These are phyloP conservation scores for Synchytrium microbalum DNA, from an alignment of 371 early-diverging fungal species.

Conservation along the genomic window DNA sequence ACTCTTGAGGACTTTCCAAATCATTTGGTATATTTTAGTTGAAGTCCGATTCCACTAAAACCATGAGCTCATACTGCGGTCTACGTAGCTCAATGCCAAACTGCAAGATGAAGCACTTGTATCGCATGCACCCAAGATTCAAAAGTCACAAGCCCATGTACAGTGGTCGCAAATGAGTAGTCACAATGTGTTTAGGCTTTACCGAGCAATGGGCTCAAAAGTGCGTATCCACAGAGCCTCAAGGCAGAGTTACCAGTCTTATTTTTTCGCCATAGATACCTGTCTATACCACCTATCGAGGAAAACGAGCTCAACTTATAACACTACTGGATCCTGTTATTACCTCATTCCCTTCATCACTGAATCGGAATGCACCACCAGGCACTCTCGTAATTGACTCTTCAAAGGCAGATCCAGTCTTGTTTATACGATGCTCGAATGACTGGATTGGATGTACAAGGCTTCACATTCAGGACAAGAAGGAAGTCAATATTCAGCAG, in stretches of 20 bases:
- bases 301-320: conserved; percentile 25
- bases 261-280: conserved; percentile 20
- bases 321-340: conserved; percentile 14
- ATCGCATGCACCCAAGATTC: conserved; percentile 69
- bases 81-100: conserved; percentile 25
- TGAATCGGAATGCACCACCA: conserved; percentile 7
- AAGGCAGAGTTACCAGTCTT: conserved; percentile 8
- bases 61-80: too few species aligned
- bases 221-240: conserved; percentile 33
- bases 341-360: not conserved
- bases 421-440: conserved; percentile 31
- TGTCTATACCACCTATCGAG: conserved; percentile 22
- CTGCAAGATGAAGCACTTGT: conserved; percentile 56
- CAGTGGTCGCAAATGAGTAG: conserved; percentile 56
- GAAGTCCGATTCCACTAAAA: too few species aligned
- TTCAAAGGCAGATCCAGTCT: not conserved
- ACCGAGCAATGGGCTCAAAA: conserved; percentile 70
- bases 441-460: conserved; percentile 34
- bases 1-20: conserved; percentile 53
- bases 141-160: conserved; percentile 48
- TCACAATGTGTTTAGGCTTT: conserved; percentile 50
- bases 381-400: conserved; percentile 15
- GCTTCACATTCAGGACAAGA: conserved; percentile 52
- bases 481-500: conserved; percentile 46
- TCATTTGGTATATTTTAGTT: conserved; percentile 30